Evolutionary conservation across 1,139 yeast genomes (phyloP), one percentile per base, ranked within the genome.

Genomic region (Scheffersomyces stambukii): DNA sequence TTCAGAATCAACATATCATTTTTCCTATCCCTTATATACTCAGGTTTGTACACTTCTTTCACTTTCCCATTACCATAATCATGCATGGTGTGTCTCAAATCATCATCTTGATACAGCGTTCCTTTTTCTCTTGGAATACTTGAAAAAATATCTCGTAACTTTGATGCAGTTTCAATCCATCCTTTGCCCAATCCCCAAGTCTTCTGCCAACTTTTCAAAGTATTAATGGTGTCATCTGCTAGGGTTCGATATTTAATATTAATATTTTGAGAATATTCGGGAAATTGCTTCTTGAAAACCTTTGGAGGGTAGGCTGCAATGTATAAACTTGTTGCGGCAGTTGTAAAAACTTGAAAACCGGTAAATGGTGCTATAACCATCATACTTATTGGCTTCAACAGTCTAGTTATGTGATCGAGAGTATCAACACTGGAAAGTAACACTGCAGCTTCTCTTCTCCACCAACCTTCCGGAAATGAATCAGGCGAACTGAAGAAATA

Each of bases 301-400:
- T 42, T 38, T 15, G 36, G 28, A 2, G 65, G 62, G 35, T 56
- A 60, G 0, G 57, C 52, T 19, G 50, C 47, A 26, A 60, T 48
- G 27, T 54, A 60, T 14, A 58, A 42, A 15, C 60, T 45, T 0
- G 64, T 59, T 3, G 57, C 54, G 3, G 61, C 57, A 10, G 51
- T 45, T 6, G 64, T 59, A 38, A 56, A 60, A 2, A 60, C 55
- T 33, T 60, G 59, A 36, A 60, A 60, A 2, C 64, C 63, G 3
- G 65, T 56, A 35, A 60, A 59, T 9, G 66, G 66, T 3, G 66
- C 64, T 21, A 58, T 48, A 5, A 60, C 64, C 58, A 60, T 55
- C 33, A 49, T 38, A 31, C 54, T 48, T 13, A 48, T 43, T 3
- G 52, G 48, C 12, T 50, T 43, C 18, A 60, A 39, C 2, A 46